These are phyloP conservation scores for Monosporascus cannonballus DNA, from an alignment of 2,329 filamentous ascomycete genomes.

Conservation along the genomic window DNA sequence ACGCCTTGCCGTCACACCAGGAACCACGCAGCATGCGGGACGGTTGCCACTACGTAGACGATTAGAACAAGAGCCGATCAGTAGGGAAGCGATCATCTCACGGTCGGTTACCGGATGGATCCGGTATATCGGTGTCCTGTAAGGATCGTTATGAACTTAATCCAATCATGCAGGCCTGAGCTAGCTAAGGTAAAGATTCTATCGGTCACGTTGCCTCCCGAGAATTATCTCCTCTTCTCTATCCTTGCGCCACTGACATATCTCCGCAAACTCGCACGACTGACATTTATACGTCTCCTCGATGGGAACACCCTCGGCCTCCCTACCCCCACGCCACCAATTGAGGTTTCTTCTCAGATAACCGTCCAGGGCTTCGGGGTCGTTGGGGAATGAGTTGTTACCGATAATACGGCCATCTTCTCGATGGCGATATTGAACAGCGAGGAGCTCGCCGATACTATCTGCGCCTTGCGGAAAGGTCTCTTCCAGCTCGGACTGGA, in stretches of 20 bases:
- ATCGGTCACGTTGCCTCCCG: too few species aligned
- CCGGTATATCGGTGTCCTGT: too few species aligned
- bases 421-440: conserved; percentile 49
- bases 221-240: conserved; percentile 54
- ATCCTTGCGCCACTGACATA: conserved; percentile 69
- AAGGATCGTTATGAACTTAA: too few species aligned
- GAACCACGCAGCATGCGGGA: too few species aligned
- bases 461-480: conserved; percentile 47
- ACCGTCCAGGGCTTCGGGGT: conserved; percentile 52
- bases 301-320: conserved; percentile 68
- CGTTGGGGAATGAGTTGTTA: conserved; percentile 59
- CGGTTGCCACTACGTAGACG: too few species aligned
- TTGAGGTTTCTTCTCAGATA: conserved; percentile 66
- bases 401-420: conserved; percentile 47
- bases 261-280: conserved; percentile 74
- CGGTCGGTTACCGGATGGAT: too few species aligned
- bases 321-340: conserved; percentile 82
- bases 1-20: too few species aligned
- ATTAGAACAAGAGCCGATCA: too few species aligned
- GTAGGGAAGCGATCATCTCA: too few species aligned
- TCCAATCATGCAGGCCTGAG: too few species aligned
- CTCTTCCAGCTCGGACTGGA: conserved; percentile 38
- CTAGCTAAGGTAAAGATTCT: too few species aligned
- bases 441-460: conserved; percentile 44
- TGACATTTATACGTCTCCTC: conserved; percentile 87